These are phyloP conservation scores for Hymenoscyphus linearis DNA, from an alignment of 2,329 filamentous ascomycete species.

Conservation along the genomic window DNA sequence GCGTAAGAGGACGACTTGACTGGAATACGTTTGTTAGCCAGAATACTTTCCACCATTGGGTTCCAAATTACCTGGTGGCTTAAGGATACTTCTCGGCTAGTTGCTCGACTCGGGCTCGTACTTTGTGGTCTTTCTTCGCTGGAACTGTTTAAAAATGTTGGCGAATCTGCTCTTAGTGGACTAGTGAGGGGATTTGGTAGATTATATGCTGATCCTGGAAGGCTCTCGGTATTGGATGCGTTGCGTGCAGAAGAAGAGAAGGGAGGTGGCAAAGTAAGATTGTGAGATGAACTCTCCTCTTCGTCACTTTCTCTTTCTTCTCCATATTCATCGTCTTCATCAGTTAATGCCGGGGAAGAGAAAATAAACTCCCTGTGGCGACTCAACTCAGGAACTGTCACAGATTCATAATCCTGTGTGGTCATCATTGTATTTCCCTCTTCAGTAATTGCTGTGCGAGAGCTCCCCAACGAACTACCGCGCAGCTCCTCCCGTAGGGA, in stretches of 20 bases:
- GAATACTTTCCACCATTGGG: not conserved
- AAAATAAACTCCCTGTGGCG: slow-evolving; percentile 9
- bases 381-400: not conserved
- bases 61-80: not conserved
- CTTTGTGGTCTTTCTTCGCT: not conserved
- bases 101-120: not conserved
- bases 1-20: slow-evolving; percentile 8
- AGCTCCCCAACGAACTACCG: slow-evolving; percentile 25
- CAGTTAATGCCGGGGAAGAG: slow-evolving; percentile 12
- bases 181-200: not conserved
- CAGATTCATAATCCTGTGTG: not conserved
- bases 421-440: not conserved
- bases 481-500: slow-evolving; percentile 27
- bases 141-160: not conserved
- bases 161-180: not conserved
- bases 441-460: slow-evolving; percentile 11
- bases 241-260: slow-evolving; percentile 26
- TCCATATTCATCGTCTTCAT: not conserved
- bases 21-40: not conserved
- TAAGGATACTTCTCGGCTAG: not conserved
- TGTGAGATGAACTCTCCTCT: not conserved
- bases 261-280: slow-evolving; percentile 26
- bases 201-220: slow-evolving; percentile 12
- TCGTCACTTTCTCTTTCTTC: not conserved
- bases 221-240: slow-evolving; percentile 18